A percentile compares a stretch with the other conserved stretches of the same genome.
phyloP scores from a whole-genome alignment of 2,329 filamentous ascomycete genomes.

The Truncatella angustata region DNA sequence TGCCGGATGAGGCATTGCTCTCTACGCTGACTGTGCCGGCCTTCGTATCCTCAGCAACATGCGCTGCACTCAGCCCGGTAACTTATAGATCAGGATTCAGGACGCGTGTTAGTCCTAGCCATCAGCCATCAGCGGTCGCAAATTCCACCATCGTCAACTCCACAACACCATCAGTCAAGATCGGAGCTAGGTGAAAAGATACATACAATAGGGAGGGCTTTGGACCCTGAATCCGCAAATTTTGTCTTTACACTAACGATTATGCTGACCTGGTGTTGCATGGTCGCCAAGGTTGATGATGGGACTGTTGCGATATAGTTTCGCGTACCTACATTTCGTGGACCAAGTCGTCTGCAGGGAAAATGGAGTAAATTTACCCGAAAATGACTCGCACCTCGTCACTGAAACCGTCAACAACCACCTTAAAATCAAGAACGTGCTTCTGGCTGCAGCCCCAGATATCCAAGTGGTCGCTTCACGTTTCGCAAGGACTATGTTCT shows the following conservation, averaged over 20 bases:
- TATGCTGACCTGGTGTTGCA: neutral
- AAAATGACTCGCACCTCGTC: slow-evolving; percentile 2
- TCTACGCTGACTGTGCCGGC: neutral
- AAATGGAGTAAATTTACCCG: neutral
- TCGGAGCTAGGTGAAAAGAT: neutral
- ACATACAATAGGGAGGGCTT: neutral
- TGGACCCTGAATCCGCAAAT: slow-evolving; percentile 8
- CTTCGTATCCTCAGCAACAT: neutral
- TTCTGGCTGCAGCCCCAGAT: neutral
- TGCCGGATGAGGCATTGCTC: neutral
- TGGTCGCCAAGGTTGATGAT: too few relatives aligned
- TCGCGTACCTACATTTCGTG: slow-evolving; percentile 6
- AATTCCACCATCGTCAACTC: neutral
- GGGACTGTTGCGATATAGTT: slow-evolving; percentile 3
- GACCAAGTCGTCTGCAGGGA: neutral
- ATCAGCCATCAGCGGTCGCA: neutral
- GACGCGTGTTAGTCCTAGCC: too few relatives aligned
- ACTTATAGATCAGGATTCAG: too few relatives aligned
- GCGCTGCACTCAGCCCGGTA: neutral
- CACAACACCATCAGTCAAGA: neutral
- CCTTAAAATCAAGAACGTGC: neutral
- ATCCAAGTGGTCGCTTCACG: neutral
- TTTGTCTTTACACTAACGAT: neutral
- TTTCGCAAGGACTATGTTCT: neutral
- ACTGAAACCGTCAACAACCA: neutral